Percentiles rank a stretch among this genome's conserved stretches.
phyloP scores from a whole-genome alignment of 208 protist genomes.

The Vickermania ingenoplastis region DNA sequence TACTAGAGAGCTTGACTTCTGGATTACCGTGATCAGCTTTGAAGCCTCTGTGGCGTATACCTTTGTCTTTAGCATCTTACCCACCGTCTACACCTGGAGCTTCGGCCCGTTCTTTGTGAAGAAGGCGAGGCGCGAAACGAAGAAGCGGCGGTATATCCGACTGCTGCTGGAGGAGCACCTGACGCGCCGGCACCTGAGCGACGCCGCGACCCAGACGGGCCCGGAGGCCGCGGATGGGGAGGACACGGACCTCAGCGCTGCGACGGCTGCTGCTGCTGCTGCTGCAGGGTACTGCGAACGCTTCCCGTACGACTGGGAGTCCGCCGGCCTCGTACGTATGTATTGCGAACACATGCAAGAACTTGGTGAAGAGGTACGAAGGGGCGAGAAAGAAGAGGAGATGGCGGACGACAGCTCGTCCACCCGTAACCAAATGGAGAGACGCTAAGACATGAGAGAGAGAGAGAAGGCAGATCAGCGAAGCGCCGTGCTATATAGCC shows the following conservation, averaged over 20 bases:
- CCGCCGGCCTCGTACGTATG: slow-evolving; percentile 13
- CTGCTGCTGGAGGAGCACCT: slow-evolving; percentile 41
- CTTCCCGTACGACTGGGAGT: slow-evolving; percentile 39
- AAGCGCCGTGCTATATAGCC: too few species aligned
- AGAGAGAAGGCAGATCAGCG: too few species aligned
- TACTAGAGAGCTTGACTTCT: slow-evolving; percentile 33
- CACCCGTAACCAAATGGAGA: too few species aligned
- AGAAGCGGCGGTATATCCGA: slow-evolving; percentile 39
- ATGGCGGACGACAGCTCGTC: too few species aligned
- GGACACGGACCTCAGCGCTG: too few species aligned
- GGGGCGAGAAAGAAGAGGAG: too few species aligned
- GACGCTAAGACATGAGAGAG: too few species aligned
- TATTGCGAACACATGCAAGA: too few species aligned
- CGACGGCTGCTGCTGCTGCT: too few species aligned
- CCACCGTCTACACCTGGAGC: slow-evolving; percentile 42
- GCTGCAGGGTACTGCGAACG: not conserved
- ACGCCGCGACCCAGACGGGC: slow-evolving; percentile 66
- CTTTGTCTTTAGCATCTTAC: slow-evolving; percentile 60
- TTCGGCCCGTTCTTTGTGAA: slow-evolving; percentile 46
- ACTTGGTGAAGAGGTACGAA: too few species aligned
- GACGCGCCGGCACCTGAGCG: slow-evolving; percentile 20
- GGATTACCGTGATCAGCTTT: slow-evolving; percentile 46
- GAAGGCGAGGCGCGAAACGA: slow-evolving; percentile 30
- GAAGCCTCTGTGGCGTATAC: slow-evolving; percentile 50
- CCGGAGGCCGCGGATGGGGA: slow-evolving; percentile 4